phyloP scores from a whole-genome alignment of 1,139 yeast genomes.

The Geotrichum candidum region DNA sequence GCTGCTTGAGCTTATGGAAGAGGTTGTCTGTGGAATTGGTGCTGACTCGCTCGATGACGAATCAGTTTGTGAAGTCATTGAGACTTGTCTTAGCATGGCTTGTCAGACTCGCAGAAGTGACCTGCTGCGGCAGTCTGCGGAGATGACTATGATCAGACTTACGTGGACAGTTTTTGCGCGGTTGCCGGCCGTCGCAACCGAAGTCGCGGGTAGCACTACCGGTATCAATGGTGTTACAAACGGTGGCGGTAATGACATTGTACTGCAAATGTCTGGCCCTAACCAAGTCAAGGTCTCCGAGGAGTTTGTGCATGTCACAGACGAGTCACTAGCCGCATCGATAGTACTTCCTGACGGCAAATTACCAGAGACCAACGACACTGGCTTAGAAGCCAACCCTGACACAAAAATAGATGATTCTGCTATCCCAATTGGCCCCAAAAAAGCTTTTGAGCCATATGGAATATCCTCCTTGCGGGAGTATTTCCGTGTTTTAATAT shows the following conservation, averaged over 20 bases:
- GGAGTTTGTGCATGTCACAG: background rate
- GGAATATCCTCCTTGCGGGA: conserved; percentile 67
- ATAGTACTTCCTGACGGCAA: background rate
- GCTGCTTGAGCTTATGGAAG: conserved; percentile 69
- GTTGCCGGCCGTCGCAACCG: conserved; percentile 53
- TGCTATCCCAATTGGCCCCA: background rate
- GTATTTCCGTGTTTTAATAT: conserved; percentile 67
- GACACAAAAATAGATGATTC: background rate
- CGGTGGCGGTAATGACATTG: background rate
- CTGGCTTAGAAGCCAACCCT: background rate
- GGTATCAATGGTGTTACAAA: conserved; percentile 9
- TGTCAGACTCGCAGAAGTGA: conserved; percentile 94
- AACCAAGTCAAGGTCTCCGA: background rate
- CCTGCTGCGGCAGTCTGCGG: conserved; percentile 82
- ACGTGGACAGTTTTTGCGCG: conserved; percentile 56
- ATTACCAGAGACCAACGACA: background rate
- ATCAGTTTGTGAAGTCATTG: conserved; percentile 80
- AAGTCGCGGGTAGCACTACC: conserved; percentile 23
- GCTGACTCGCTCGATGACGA: conserved; percentile 70
- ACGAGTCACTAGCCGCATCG: background rate
- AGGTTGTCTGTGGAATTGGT: conserved; percentile 54
- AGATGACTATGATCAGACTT: conserved; percentile 69
- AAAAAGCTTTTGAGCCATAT: conserved; percentile 41
- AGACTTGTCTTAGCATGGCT: conserved; percentile 86
- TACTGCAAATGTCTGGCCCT: conserved; percentile 7